Evolutionary conservation across 2,329 filamentous ascomycete species (phyloP).

Genomic region (Colletotrichum sp.): DNA sequence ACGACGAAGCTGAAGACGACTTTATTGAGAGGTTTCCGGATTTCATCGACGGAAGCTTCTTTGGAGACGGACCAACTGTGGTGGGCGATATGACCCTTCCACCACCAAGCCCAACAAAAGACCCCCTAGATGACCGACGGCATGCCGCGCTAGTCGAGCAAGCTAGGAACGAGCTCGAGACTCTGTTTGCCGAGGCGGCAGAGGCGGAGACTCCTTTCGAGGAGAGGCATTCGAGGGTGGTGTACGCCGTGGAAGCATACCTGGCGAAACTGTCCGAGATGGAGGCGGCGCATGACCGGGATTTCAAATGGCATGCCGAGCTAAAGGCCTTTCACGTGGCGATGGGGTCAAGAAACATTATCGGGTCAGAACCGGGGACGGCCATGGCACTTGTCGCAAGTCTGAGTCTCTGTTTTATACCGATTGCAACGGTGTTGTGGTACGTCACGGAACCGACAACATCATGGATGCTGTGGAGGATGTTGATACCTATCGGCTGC

Average conservation of each 20-base stretch:
- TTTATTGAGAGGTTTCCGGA: background rate
- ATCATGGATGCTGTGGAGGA: conserved; percentile 2
- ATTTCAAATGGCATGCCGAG: conserved; percentile 13
- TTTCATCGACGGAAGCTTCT: background rate
- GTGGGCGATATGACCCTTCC: background rate
- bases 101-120: background rate
- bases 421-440: background rate
- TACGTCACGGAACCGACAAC: conserved; percentile 6
- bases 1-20: conserved; percentile 5
- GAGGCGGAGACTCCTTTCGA: background rate
- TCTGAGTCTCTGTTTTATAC: background rate
- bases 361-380: background rate
- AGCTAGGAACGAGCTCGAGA: conserved; percentile 5
- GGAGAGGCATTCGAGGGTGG: conserved; percentile 7
- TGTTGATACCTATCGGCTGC: background rate
- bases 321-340: background rate
- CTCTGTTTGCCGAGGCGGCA: background rate
- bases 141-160: background rate
- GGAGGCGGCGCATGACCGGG: conserved; percentile 7
- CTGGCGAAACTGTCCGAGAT: background rate
- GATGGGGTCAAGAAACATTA: background rate
- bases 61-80: background rate
- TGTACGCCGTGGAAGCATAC: conserved; percentile 15
- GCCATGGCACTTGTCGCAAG: background rate
- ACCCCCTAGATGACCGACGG: background rate